phyloP scores from a whole-genome alignment of 2,329 filamentous ascomycete genomes.

The Penicillium sp. region DNA sequence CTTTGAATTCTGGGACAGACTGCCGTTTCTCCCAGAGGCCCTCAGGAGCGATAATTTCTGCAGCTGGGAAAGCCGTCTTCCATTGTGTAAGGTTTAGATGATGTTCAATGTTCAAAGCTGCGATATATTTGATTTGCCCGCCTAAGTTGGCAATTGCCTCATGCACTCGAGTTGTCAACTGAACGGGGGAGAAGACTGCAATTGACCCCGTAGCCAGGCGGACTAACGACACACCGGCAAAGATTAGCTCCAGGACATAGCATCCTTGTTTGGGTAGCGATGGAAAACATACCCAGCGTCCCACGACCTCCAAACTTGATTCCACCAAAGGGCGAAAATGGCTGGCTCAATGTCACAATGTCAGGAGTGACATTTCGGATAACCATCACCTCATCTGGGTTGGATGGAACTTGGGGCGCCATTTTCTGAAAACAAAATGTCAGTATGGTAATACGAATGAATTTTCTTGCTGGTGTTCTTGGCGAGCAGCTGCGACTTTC shows the following conservation, averaged over 20 bases:
- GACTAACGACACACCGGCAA: slow-evolving; percentile 50
- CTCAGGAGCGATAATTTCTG: slow-evolving; percentile 80
- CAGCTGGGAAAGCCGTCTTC: slow-evolving; percentile 77
- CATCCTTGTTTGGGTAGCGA: neutral
- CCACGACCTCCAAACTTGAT: slow-evolving; percentile 85
- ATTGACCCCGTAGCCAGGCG: slow-evolving; percentile 77
- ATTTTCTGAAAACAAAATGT: slow-evolving; percentile 2
- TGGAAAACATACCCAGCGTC: slow-evolving; percentile 69
- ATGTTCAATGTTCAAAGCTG: slow-evolving; percentile 89
- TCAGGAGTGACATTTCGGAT: slow-evolving; percentile 82
- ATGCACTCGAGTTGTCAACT: slow-evolving; percentile 75
- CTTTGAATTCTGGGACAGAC: slow-evolving; percentile 59
- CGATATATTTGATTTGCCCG: slow-evolving; percentile 78
- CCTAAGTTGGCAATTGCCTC: slow-evolving; percentile 66
- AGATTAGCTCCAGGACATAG: neutral
- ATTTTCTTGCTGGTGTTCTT: too few species aligned
- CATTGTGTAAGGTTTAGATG: slow-evolving; percentile 92
- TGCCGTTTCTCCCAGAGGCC: slow-evolving; percentile 83
- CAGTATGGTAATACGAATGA: neutral
- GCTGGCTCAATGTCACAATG: slow-evolving; percentile 65
- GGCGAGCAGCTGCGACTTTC: too few species aligned
- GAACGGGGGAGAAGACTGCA: slow-evolving; percentile 90
- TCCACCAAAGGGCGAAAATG: slow-evolving; percentile 79
- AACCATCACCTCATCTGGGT: slow-evolving; percentile 85
- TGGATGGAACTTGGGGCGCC: slow-evolving; percentile 63